Conservation (phyloP, 768 basidiomycete species). For the Phallus indusiatus region DNA sequence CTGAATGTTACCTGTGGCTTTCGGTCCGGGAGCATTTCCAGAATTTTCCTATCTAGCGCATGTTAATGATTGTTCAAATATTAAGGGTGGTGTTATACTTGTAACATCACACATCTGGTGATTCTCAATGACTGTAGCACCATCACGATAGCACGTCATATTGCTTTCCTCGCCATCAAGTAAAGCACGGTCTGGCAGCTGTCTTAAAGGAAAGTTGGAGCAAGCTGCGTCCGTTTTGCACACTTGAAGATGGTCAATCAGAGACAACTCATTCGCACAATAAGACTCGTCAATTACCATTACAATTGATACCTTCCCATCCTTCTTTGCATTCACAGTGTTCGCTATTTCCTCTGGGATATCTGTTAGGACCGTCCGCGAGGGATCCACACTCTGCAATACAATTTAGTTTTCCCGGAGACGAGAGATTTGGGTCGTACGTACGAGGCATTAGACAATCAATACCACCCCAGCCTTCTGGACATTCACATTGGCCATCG, state of each 20-base stretch:
- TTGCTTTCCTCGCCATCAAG: slow-evolving; percentile 35
- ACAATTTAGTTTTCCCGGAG: slow-evolving; percentile 5
- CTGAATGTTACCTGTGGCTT: slow-evolving; percentile 96
- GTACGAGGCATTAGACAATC: slow-evolving; percentile 88
- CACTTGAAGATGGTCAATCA: slow-evolving; percentile 36
- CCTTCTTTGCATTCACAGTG: slow-evolving; percentile 88
- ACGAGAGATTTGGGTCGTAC: slow-evolving; percentile 22
- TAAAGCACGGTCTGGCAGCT: slow-evolving; percentile 23
- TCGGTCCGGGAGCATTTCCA: slow-evolving; percentile 84
- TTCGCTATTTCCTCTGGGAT: slow-evolving; percentile 65
- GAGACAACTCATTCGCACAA: neutral
- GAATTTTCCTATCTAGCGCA: slow-evolving; percentile 76
- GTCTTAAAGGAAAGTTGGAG: slow-evolving; percentile 60
- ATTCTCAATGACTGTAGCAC: slow-evolving; percentile 88
- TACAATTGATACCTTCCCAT: slow-evolving; percentile 96
- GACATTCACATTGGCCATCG: slow-evolving; percentile 94
- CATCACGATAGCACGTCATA: slow-evolving; percentile 93
- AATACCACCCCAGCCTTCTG: slow-evolving; percentile 94
- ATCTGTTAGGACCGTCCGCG: slow-evolving; percentile 79
- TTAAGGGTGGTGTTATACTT: slow-evolving; percentile 43
- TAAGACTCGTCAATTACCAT: slow-evolving; percentile 46
- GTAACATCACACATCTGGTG: slow-evolving; percentile 99
- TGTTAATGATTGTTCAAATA: neutral
- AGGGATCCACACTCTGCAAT: slow-evolving; percentile 84
- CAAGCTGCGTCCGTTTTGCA: slow-evolving; percentile 81